phyloP scores from a whole-genome alignment of 768 basidiomycete species.

The Russula earlei region DNA sequence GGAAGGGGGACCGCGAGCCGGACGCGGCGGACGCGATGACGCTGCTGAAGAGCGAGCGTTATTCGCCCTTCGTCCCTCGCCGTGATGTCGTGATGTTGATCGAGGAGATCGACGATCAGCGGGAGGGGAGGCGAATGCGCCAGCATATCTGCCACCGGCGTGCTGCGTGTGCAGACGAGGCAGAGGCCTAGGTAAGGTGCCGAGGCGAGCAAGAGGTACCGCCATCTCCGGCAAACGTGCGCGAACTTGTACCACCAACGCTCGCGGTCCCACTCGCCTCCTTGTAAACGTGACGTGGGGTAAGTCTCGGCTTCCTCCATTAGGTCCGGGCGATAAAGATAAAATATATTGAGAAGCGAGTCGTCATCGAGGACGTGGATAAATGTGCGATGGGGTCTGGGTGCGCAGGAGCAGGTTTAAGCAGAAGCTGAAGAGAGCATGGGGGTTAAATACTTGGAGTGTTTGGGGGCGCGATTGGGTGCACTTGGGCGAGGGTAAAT shows the following conservation, averaged over 20 bases:
- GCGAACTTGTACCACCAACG: not conserved
- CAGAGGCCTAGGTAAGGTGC: not conserved
- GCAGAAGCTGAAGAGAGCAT: no score
- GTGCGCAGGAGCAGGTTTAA: no score
- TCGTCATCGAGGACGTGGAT: not conserved
- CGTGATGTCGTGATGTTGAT: not conserved
- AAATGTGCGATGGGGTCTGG: no score
- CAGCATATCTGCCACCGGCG: not conserved
- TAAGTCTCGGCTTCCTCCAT: no score
- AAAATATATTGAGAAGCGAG: not conserved
- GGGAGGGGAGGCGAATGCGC: not conserved
- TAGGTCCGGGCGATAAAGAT: not conserved
- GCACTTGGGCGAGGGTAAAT: not conserved
- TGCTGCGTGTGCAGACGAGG: not conserved
- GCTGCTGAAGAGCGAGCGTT: not conserved
- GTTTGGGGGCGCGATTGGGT: not conserved
- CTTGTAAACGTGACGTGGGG: not conserved
- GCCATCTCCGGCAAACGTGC: not conserved
- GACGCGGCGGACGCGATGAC: not conserved
- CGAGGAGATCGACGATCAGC: not conserved
- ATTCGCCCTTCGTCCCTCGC: not conserved
- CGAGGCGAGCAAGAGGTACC: not conserved
- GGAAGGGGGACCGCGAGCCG: not conserved
- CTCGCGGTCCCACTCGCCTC: not conserved
- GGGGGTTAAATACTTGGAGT: not conserved